Evolutionary conservation across 2,329 filamentous ascomycete genomes (phyloP), one percentile per base, ranked within the genome.

Genomic region (Seiridium unicorne): DNA sequence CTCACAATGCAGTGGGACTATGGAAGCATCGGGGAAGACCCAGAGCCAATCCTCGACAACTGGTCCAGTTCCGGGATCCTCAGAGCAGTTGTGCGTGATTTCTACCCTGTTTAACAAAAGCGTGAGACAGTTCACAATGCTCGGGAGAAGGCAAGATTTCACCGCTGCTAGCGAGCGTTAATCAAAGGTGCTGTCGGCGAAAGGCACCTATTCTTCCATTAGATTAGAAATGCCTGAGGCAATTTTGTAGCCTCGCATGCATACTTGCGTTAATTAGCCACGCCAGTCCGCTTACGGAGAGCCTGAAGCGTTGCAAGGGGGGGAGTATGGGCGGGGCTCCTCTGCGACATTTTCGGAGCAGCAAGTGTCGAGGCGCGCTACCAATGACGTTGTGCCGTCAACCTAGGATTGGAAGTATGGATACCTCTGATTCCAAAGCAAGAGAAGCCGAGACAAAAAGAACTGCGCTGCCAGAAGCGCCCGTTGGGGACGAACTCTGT

Each of bases 231-330:
- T 49, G 40, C n/a, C 61, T 66, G 63, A 63, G 64, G 65, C 60
- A 61, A 67, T 66, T 26, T 65, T 64, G 58, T 54, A 66, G 66
- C 64, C 66, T 68, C 61, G 62, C 64, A 63, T 26, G 58, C 49
- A 47, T 18, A 42, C n/a, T 26, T 57, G 51, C 62, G 59, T 59
- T 46, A 57, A 55, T 61, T 60, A 51, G 10, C 38, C 64, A 55
- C 53, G 58, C 62, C 59, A 61, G 58, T 62, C 61, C 55, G 44
- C 55, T 60, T 58, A 47, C 47, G 59, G 58, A 55, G 63, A 58
- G 59, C 59, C 58, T 51, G 55, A 53, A 60, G 56, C 51, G 60
- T 60, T 32, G 34, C 35, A 32, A 11, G 46, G 55, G 46, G 38
- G 26, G 31, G 18, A 32, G 38, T 42, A 8, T 44, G n/a, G 55